phyloP scores from a whole-genome alignment of 1,284 basidiomycete genomes.

The Sphagnurus paluster region DNA sequence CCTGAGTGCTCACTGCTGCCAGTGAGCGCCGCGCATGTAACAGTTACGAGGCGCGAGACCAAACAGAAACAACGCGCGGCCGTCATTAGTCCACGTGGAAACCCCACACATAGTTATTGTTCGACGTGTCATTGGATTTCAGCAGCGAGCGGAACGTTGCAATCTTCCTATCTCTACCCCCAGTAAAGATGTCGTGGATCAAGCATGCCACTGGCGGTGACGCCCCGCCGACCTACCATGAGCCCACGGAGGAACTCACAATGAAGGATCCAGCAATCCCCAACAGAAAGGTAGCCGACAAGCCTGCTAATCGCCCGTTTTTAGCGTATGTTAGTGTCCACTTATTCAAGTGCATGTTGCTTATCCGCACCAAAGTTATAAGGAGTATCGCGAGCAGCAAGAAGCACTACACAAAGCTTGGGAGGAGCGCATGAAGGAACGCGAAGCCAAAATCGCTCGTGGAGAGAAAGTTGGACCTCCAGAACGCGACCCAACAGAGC shows the following conservation, averaged over 20 bases:
- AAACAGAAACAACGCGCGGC: too few species aligned
- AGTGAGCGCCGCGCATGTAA: too few species aligned
- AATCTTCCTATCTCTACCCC: neutral
- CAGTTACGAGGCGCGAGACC: too few species aligned
- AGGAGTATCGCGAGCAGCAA: conserved; percentile 64
- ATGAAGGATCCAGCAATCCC: conserved; percentile 21
- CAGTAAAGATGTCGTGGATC: conserved; percentile 56
- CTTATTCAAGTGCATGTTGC: conserved; percentile 5
- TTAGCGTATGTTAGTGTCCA: conserved; percentile 57
- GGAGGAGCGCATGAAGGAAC: conserved; percentile 67
- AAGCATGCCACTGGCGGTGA: conserved; percentile 43
- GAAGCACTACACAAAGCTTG: conserved; percentile 64
- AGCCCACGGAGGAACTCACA: conserved; percentile 13
- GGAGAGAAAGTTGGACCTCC: conserved; percentile 73
- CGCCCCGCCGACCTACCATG: conserved; percentile 16
- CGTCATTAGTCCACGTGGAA: too few species aligned
- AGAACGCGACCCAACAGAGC: conserved; percentile 69
- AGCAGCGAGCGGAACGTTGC: neutral
- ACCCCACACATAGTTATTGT: too few species aligned
- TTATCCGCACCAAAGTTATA: conserved; percentile 49
- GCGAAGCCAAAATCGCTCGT: conserved; percentile 68
- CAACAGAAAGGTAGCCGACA: conserved; percentile 59
- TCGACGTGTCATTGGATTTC: too few species aligned
- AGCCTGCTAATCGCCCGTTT: conserved; percentile 79
- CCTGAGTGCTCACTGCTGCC: too few species aligned